Evolutionary conservation across 1,139 yeast species (phyloP).

Genomic region (Hemisphaericaspora xylofermentans): DNA sequence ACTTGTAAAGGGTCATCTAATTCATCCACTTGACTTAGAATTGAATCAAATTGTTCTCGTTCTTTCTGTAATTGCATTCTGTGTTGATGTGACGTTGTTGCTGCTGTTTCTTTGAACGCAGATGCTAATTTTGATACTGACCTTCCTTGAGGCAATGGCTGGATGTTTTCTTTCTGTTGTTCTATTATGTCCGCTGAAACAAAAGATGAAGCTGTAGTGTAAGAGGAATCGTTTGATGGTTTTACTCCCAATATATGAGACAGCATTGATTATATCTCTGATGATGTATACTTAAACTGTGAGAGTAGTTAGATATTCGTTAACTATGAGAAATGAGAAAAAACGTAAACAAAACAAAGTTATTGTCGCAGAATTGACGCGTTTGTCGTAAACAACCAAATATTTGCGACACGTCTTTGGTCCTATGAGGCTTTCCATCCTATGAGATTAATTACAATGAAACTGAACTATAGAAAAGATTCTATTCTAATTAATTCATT

Average conservation of each 20-base stretch:
- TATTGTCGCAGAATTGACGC: background rate
- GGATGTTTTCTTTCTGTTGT: slow-evolving; percentile 76
- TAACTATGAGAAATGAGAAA: background rate
- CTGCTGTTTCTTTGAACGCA: slow-evolving; percentile 30
- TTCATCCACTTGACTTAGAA: slow-evolving; percentile 49
- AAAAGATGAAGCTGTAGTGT: background rate
- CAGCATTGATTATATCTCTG: background rate
- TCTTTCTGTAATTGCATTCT: slow-evolving; percentile 31
- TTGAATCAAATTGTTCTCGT: slow-evolving; percentile 44
- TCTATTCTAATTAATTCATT: no score
- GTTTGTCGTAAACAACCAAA: background rate
- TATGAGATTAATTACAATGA: no score
- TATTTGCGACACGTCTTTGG: background rate
- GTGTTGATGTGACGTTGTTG: slow-evolving; percentile 16
- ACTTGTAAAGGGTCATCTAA: slow-evolving; percentile 82
- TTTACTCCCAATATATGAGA: background rate
- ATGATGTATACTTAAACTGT: no score
- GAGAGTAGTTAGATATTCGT: background rate
- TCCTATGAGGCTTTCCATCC: no score
- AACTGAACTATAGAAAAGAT: no score
- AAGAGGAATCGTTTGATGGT: background rate
- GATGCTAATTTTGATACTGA: slow-evolving; percentile 60
- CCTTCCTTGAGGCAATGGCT: slow-evolving; percentile 68
- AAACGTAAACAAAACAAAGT: background rate
- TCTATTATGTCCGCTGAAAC: slow-evolving; percentile 53